Percentiles rank a stretch among this genome's conserved stretches.
Conservation (phyloP, 371 early-diverging fungal species). For the Paraphysoderma sedebokerense region DNA sequence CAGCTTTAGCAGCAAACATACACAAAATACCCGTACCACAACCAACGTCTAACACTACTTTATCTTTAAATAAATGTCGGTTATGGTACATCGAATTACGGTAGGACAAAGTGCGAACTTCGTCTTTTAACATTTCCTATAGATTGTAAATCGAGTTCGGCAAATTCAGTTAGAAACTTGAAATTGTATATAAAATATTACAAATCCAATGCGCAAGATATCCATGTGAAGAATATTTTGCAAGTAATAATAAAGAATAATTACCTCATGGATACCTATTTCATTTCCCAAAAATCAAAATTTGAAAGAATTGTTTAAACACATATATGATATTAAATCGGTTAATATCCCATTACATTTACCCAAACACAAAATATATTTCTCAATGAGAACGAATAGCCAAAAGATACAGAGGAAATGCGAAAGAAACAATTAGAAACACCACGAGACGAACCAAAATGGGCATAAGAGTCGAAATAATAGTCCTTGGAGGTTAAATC, state of each 20-base stretch:
- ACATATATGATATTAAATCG: too few relatives aligned
- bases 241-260: too few relatives aligned
- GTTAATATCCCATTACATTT: conserved; percentile 5
- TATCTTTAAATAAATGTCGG: conserved; percentile 86
- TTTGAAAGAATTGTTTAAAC: too few relatives aligned
- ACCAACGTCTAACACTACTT: conserved; percentile 94
- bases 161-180: too few relatives aligned
- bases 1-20: conserved; percentile 96
- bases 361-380: neutral
- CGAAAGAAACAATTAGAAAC: neutral
- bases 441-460: conserved; percentile 56
- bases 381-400: neutral
- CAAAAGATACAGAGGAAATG: neutral
- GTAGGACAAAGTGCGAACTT: conserved; percentile 87
- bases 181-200: too few relatives aligned
- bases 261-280: conserved; percentile 37
- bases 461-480: conserved; percentile 94
- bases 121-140: conserved; percentile 89
- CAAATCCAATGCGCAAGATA: too few relatives aligned
- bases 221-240: too few relatives aligned
- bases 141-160: too few relatives aligned
- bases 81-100: conserved; percentile 82
- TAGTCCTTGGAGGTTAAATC: too few relatives aligned
- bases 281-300: too few relatives aligned
- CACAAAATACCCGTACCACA: conserved; percentile 94